These are phyloP conservation scores for Epicoccum sorghinum DNA, from an alignment of 2,329 filamentous ascomycete species.

Conservation along the genomic window DNA sequence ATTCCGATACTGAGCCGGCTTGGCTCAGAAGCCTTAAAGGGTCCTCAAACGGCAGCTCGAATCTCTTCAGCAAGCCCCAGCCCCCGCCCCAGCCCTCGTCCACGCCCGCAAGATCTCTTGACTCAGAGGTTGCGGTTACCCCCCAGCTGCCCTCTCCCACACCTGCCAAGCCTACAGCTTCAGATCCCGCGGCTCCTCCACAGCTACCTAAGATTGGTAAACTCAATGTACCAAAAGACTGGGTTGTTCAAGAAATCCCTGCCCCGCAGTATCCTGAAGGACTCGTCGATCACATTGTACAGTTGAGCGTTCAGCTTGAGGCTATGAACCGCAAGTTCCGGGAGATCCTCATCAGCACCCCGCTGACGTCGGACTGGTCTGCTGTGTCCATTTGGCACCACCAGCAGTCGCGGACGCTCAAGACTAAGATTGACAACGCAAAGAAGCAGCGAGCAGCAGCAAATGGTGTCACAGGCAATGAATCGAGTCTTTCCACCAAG, in stretches of 20 bases:
- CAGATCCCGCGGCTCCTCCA: constrained; percentile 8
- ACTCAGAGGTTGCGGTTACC: too few relatives aligned
- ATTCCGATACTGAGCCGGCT: constrained; percentile 22
- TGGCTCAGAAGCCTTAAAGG: constrained; percentile 16
- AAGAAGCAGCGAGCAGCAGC: constrained; percentile 38
- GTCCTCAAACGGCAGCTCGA: constrained; percentile 20
- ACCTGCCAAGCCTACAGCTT: constrained; percentile 20
- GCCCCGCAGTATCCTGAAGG: constrained; percentile 18
- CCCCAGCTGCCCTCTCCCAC: neutral
- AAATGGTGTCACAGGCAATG: constrained; percentile 41
- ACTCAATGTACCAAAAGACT: constrained; percentile 33
- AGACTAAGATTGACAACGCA: constrained; percentile 34
- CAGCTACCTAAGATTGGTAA: constrained; percentile 34
- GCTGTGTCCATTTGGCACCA: constrained; percentile 40
- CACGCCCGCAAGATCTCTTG: too few relatives aligned
- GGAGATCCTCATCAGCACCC: constrained; percentile 31
- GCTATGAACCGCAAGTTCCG: constrained; percentile 37
- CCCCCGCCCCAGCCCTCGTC: constrained; percentile 5
- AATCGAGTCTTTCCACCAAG: constrained; percentile 42
- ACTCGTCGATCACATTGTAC: constrained; percentile 22
- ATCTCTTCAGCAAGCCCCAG: constrained; percentile 25
- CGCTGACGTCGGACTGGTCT: constrained; percentile 38
- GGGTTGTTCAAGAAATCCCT: constrained; percentile 22
- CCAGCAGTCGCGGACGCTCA: constrained; percentile 33
- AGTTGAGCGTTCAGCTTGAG: constrained; percentile 30